A percentile compares a stretch with the other conserved stretches of the same genome.
phyloP scores from a whole-genome alignment of 768 basidiomycete species.

The Psilocybe sp. region DNA sequence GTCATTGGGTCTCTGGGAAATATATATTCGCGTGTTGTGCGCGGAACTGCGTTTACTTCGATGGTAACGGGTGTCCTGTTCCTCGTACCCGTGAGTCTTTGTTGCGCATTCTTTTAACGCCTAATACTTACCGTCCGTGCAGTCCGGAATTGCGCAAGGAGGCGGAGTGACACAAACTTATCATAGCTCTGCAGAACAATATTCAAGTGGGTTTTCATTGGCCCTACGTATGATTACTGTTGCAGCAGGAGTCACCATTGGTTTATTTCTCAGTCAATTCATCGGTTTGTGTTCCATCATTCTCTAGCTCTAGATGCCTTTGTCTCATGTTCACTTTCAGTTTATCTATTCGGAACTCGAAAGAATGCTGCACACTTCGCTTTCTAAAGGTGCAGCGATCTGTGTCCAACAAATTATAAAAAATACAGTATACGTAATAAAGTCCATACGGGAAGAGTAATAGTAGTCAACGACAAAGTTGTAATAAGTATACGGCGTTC shows the following conservation, averaged over 20 bases:
- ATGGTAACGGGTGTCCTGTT: conserved; percentile 96
- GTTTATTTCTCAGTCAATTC: conserved; percentile 78
- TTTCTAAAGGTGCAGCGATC: conserved; percentile 40
- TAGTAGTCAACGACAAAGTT: too few species aligned
- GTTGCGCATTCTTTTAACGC: neutral
- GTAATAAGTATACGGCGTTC: too few species aligned
- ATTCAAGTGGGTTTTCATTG: conserved; percentile 75
- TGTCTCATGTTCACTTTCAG: conserved; percentile 18
- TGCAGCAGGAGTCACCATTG: conserved; percentile 82
- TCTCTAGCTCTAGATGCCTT: neutral
- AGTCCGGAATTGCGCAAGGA: conserved; percentile 77
- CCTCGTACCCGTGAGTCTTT: conserved; percentile 71
- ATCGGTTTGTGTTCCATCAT: conserved; percentile 32
- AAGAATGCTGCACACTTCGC: conserved; percentile 76
- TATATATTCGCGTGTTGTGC: conserved; percentile 69
- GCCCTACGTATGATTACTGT: conserved; percentile 83
- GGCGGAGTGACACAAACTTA: conserved; percentile 66
- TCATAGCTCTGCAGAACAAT: conserved; percentile 60
- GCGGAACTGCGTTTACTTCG: conserved; percentile 83
- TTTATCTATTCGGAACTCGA: conserved; percentile 72
- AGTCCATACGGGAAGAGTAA: too few species aligned
- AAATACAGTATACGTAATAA: too few species aligned
- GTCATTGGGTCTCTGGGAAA: conserved; percentile 80
- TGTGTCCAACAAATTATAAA: neutral
- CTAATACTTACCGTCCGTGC: conserved; percentile 9